phyloP scores from a whole-genome alignment of 331 rosid genomes.

The Cydonia oblonga region DNA sequence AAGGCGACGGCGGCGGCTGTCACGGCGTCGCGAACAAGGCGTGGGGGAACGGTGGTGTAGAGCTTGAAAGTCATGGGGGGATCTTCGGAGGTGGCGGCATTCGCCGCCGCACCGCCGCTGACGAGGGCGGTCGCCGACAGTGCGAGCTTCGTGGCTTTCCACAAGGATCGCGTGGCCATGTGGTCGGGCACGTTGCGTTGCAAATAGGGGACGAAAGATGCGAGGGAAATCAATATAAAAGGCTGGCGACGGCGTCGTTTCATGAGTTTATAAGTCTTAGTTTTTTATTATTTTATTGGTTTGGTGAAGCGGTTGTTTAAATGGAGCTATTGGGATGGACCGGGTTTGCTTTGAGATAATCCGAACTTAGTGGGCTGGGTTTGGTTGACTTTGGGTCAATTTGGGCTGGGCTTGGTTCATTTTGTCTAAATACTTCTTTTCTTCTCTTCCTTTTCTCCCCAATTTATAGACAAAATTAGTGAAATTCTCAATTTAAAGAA shows the following conservation, averaged over 20 bases:
- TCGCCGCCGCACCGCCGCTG: conserved; percentile 52
- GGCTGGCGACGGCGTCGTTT: background rate
- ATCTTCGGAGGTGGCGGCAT: conserved; percentile 63
- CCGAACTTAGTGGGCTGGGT: background rate
- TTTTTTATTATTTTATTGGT: background rate
- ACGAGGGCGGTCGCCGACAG: conserved; percentile 41
- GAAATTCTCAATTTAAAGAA: background rate
- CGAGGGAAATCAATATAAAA: background rate
- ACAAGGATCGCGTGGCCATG: conserved; percentile 59
- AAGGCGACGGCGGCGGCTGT: conserved; percentile 66
- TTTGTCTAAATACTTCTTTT: background rate
- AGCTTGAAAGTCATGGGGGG: conserved; percentile 61
- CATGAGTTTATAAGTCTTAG: background rate
- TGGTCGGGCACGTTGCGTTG: background rate
- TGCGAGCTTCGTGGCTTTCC: conserved; percentile 66
- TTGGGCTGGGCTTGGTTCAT: background rate
- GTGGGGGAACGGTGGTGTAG: conserved; percentile 59
- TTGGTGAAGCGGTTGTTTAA: background rate
- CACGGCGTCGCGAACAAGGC: conserved; percentile 59
- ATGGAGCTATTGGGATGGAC: background rate
- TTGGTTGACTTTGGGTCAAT: background rate
- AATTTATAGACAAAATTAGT: background rate
- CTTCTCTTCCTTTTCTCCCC: background rate
- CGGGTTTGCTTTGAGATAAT: background rate
- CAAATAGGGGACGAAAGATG: background rate